phyloP scores from a whole-genome alignment of 305 asterid species.

The Rubia peregrina region DNA sequence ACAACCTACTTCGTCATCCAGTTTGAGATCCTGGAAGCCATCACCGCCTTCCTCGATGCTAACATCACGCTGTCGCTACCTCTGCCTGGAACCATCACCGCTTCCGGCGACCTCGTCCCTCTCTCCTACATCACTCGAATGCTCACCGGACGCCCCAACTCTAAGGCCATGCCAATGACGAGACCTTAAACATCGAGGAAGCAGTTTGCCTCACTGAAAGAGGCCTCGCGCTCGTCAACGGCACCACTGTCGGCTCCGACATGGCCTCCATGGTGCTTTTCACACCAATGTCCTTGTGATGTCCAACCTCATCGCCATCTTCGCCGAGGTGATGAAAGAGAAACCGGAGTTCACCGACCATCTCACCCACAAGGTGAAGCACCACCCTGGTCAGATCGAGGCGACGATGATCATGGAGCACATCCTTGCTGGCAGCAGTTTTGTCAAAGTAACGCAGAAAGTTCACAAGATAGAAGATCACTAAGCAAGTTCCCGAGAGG shows the following conservation, averaged over 20 bases:
- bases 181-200: constrained; percentile 44
- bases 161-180: constrained; percentile 53
- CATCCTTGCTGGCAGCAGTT: too few relatives aligned
- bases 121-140: constrained; percentile 84
- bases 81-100: constrained; percentile 81
- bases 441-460: too few relatives aligned
- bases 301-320: too few relatives aligned
- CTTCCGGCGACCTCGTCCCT: constrained; percentile 87
- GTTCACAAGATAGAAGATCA: constrained; percentile 1
- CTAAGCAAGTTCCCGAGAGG: constrained; percentile 26
- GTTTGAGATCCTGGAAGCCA: constrained; percentile 76
- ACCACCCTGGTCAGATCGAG: constrained; percentile 26
- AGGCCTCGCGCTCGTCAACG: too few relatives aligned
- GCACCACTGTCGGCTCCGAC: too few relatives aligned
- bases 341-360: too few relatives aligned
- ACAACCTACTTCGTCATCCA: constrained; percentile 84
- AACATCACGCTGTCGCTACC: constrained; percentile 71
- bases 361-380: too few relatives aligned
- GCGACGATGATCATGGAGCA: too few relatives aligned
- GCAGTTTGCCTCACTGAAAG: constrained; percentile 54
- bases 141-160: constrained; percentile 71
- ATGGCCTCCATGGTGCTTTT: too few relatives aligned
- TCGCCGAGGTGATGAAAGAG: too few relatives aligned
- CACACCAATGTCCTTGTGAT: too few relatives aligned
- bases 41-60: constrained; percentile 61